phyloP scores from a whole-genome alignment of 805 yeast species.

The Cyberlindnera suaveolens region DNA sequence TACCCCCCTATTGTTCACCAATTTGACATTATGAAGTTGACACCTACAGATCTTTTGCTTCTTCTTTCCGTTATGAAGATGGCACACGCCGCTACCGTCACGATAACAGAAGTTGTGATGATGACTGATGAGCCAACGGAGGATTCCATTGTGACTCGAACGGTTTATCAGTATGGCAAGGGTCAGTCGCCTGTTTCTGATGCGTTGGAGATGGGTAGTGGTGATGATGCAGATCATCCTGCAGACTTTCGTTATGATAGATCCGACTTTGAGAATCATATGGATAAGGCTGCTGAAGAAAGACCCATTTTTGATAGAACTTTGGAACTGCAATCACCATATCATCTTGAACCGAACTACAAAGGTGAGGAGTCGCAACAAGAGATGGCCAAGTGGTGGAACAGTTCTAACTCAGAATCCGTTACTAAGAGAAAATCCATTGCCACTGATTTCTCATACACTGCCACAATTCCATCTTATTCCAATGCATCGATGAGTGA shows the following conservation, averaged over 20 bases:
- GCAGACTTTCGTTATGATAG: background rate
- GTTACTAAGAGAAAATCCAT: no score
- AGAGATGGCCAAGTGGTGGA: background rate
- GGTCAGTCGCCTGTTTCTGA: no score
- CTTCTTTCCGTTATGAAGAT: background rate
- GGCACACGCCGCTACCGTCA: background rate
- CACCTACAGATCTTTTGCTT: background rate
- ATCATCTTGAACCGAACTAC: slow-evolving; percentile 4
- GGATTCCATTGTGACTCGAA: background rate
- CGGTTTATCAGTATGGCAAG: background rate
- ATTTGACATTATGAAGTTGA: no score
- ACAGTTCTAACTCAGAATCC: background rate
- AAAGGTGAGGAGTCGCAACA: background rate
- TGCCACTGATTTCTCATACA: no score
- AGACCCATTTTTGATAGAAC: no score
- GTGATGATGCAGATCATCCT: background rate
- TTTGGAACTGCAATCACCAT: slow-evolving; percentile 1
- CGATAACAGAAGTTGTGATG: background rate
- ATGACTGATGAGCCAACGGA: background rate
- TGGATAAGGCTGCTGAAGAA: background rate
- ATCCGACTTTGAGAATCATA: background rate
- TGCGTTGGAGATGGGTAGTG: background rate
- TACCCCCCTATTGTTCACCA: no score
- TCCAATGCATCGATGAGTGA: no score
- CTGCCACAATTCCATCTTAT: no score